Percentiles rank a stretch among this genome's conserved stretches.
Evolutionary conservation across 495 filamentous ascomycete species (phyloP).

Genomic region (Penicillium subrubescens): DNA sequence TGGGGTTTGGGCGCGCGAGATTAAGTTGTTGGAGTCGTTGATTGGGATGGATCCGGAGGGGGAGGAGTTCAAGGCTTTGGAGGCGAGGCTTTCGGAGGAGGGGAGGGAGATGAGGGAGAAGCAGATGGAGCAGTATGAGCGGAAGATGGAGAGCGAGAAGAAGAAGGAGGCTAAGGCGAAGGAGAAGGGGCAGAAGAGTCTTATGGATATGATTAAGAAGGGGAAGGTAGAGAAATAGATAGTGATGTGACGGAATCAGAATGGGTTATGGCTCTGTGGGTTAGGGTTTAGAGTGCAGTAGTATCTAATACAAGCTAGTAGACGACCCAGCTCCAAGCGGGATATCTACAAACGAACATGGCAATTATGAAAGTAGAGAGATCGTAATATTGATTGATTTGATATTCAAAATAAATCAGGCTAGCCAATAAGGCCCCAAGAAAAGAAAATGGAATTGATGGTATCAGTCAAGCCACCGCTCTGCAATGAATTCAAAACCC

Average conservation of each 20-base stretch:
- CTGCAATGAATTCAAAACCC: constrained; percentile 22
- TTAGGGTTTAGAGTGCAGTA: background rate
- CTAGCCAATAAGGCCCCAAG: background rate
- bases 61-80: constrained; percentile 65
- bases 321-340: too few species aligned
- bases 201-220: constrained; percentile 45
- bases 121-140: constrained; percentile 73
- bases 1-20: constrained; percentile 78
- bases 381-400: constrained; percentile 6
- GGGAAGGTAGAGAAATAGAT: constrained; percentile 13
- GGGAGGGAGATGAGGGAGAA: constrained; percentile 72
- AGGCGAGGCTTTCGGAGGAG: constrained; percentile 63
- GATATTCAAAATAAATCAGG: background rate
- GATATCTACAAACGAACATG: background rate
- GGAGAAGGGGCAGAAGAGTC: constrained; percentile 44
- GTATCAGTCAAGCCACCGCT: constrained; percentile 30
- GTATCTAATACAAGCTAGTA: background rate
- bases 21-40: constrained; percentile 84
- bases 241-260: background rate
- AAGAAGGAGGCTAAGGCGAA: constrained; percentile 52
- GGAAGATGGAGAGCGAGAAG: constrained; percentile 62
- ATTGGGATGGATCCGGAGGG: constrained; percentile 78
- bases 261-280: background rate
- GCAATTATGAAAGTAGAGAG: background rate
- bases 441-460: constrained; percentile 25